These are phyloP conservation scores for Lentinula lateritia DNA, from an alignment of 768 basidiomycete species.

Conservation along the genomic window DNA sequence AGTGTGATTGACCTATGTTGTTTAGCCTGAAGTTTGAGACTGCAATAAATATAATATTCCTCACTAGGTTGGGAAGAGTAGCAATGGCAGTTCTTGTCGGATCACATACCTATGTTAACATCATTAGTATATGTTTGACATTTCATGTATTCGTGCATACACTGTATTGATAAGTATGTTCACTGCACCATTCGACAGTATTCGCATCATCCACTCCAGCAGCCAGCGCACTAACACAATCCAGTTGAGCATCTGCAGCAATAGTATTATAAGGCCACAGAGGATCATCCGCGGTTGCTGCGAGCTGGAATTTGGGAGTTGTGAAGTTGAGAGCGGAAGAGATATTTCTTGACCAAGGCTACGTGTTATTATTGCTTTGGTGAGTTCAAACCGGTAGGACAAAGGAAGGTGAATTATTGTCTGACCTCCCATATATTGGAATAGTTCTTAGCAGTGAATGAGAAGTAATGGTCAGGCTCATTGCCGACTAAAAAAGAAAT, in stretches of 20 bases:
- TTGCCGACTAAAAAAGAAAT: constrained; percentile 37
- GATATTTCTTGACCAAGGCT: constrained; percentile 48
- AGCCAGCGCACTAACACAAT: constrained; percentile 43
- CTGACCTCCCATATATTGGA: constrained; percentile 37
- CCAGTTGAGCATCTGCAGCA: constrained; percentile 36
- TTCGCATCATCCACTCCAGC: constrained; percentile 36
- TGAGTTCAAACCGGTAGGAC: background rate
- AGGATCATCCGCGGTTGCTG: constrained; percentile 44
- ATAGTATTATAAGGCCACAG: constrained; percentile 44
- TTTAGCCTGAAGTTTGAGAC: background rate
- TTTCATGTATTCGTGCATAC: constrained; percentile 20
- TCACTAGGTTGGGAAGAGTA: constrained; percentile 43
- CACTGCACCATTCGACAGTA: constrained; percentile 43
- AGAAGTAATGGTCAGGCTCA: constrained; percentile 47
- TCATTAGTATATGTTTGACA: background rate
- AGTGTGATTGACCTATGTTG: constrained; percentile 45
- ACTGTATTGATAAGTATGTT: constrained; percentile 51
- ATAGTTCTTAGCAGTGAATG: constrained; percentile 39
- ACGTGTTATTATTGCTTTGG: background rate
- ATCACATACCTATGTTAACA: constrained; percentile 30
- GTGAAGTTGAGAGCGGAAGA: constrained; percentile 30
- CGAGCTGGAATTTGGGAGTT: constrained; percentile 41
- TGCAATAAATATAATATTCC: constrained; percentile 4
- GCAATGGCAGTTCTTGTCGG: constrained; percentile 37
- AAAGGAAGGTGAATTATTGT: background rate